phyloP scores from a whole-genome alignment of 768 basidiomycete genomes.

The Podaxis rugospora region DNA sequence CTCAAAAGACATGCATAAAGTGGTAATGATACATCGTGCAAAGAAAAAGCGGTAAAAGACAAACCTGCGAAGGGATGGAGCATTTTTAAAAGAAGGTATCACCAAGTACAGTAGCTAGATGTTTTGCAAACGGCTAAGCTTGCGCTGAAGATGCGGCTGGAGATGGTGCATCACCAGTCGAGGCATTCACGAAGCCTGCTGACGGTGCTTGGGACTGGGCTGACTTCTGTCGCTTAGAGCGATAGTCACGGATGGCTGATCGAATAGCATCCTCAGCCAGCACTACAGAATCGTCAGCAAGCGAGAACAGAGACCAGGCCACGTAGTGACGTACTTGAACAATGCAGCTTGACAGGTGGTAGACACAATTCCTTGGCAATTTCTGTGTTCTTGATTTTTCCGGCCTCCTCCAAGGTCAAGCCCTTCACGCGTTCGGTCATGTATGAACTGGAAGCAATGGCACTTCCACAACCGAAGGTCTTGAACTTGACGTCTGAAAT shows the following conservation, averaged over 20 bases:
- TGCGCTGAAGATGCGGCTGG: slow-evolving; percentile 11
- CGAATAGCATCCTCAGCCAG: slow-evolving; percentile 98
- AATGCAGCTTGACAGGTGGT: slow-evolving; percentile 95
- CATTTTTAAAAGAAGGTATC: neutral
- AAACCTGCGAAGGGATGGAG: neutral
- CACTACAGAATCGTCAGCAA: slow-evolving; percentile 42
- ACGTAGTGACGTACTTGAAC: slow-evolving; percentile 63
- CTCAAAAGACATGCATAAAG: neutral
- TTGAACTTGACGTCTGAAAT: slow-evolving; percentile 99
- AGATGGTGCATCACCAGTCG: slow-evolving; percentile 39
- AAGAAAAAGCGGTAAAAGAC: neutral
- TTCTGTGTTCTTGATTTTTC: slow-evolving; percentile 97
- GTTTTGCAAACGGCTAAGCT: neutral
- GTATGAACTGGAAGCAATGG: slow-evolving; percentile 96
- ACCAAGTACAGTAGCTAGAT: neutral
- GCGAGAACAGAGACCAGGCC: slow-evolving; percentile 1
- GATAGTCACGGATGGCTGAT: slow-evolving; percentile 95
- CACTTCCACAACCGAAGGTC: slow-evolving; percentile 98
- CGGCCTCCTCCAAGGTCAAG: slow-evolving; percentile 88
- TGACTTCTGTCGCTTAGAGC: slow-evolving; percentile 67
- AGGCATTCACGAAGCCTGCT: slow-evolving; percentile 65
- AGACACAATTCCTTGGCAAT: slow-evolving; percentile 96
- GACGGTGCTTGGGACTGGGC: slow-evolving; percentile 39
- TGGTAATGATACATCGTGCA: slow-evolving; percentile 10
- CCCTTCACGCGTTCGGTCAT: slow-evolving; percentile 99